Conservation (phyloP, 306 rosid species). For the Quercus suber region DNA sequence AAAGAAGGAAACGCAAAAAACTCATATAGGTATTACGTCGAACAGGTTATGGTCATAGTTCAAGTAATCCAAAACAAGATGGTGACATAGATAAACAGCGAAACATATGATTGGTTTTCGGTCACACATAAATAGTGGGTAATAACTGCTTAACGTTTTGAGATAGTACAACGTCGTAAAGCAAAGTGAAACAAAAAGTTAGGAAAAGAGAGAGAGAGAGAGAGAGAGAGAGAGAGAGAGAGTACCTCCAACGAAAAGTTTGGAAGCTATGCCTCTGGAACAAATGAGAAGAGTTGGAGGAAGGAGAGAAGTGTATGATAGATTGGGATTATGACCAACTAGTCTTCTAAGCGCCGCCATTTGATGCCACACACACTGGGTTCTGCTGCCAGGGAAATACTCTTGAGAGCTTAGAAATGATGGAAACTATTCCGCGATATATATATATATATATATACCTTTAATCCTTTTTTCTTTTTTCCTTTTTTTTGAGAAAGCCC, state of each 20-base stretch:
- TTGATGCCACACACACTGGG: too few relatives aligned
- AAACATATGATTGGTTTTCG: background rate
- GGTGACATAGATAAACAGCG: background rate
- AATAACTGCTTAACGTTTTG: background rate
- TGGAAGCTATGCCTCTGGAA: constrained; percentile 38
- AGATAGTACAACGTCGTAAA: background rate
- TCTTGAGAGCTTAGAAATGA: too few relatives aligned
- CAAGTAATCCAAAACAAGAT: background rate
- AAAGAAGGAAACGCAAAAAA: background rate
- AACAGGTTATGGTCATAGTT: background rate
- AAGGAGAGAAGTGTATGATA: constrained; percentile 19
- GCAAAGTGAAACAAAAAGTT: background rate
- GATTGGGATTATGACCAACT: constrained; percentile 3
- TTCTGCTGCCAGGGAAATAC: too few relatives aligned
- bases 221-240: background rate
- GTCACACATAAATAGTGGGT: background rate
- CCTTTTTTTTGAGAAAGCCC: too few relatives aligned
- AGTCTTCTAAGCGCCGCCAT: constrained; percentile 40
- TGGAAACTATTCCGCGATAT: too few relatives aligned
- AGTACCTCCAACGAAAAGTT: constrained; percentile 57
- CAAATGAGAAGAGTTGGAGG: constrained; percentile 41
- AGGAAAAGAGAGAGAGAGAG: background rate
- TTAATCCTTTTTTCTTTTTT: too few relatives aligned
- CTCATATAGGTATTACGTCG: constrained; percentile 9
- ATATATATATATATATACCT: too few relatives aligned